phyloP scores from a whole-genome alignment of 345 rosid genomes.

The Dimocarpus longan region DNA sequence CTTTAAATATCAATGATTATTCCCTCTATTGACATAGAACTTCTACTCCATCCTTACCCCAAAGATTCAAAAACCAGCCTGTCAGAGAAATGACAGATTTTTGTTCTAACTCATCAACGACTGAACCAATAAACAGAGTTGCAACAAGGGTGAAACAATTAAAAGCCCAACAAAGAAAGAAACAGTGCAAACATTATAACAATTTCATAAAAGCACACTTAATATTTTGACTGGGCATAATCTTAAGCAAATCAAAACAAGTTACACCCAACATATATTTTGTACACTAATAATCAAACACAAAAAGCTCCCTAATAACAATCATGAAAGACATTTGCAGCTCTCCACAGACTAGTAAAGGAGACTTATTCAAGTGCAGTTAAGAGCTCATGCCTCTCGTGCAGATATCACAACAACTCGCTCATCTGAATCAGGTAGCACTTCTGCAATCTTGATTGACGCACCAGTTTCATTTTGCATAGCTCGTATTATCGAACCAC shows the following conservation, averaged over 20 bases:
- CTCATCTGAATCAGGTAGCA: conserved; percentile 62
- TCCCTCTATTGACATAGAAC: neutral
- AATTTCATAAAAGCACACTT: neutral
- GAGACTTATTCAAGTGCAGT: conserved; percentile 17
- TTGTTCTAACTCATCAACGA: neutral
- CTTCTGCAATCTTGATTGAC: conserved; percentile 63
- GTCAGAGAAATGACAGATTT: neutral
- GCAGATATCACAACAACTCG: conserved; percentile 70
- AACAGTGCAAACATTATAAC: neutral
- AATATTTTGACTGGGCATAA: neutral
- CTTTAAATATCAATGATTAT: neutral
- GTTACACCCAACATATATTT: neutral
- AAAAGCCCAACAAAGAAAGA: neutral
- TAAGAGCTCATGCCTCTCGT: conserved; percentile 60
- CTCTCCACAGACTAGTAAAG: conserved; percentile 25
- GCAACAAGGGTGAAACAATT: neutral
- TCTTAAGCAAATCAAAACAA: neutral
- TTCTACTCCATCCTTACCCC: neutral
- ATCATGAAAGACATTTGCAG: conserved; percentile 23
- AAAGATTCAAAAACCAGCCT: neutral
- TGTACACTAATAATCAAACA: neutral
- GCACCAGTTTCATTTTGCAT: conserved; percentile 81
- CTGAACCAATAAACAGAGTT: neutral
- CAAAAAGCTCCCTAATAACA: conserved; percentile 23
- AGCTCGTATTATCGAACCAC: conserved; percentile 61